Base-by-base conservation (phyloP, 108 stramenopile genomes). In the Conticribra guillardii region DNA sequence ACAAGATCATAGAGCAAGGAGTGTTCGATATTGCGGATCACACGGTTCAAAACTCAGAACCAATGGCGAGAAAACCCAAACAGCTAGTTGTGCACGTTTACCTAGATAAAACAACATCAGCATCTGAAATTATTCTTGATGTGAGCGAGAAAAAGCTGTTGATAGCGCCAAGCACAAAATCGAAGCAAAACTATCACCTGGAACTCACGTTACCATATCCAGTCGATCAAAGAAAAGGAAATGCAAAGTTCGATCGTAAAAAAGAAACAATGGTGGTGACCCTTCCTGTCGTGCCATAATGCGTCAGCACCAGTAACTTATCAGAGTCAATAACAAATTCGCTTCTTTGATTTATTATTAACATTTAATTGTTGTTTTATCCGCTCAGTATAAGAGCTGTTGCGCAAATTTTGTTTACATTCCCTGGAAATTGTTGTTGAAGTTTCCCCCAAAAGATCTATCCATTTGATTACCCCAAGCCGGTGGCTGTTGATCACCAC, bases 1-100 rank as follows among this genome's bases (percentile, higher is more conserved):
- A 69, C 33, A 57, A 77, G 30, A 64, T 77, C 11, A 68, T 77
- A 14, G 76, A 77, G 29, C 76, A 62, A 45, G 68, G 76, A 16
- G 41, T 56, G 27, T 58, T 77, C 45, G 76, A 69, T 28, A 51
- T 69, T 15, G 67, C 68, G 0, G 62, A 77, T 21, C 76, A 77
- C 28, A 52, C 67, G 0, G 19, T 21, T 22, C 49, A 19, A 23
- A 56, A 27, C 31, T 4, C 16, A 3, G 24, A 11, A 26, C 56
- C 55, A 16, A 48, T 23, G 27, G 41, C 55, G 47, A 34, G 47
- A 48, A 45, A 48, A 41, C 76, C 76, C 18, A 69, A 58, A 37
- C 60, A 57, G 14, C 54, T 77, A 22, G 37, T 64, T 37, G 61
- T 76, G 16, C 45, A 62, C 18, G 22, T 76, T 23, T 34, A 61